Evolutionary conservation across 352 stramenopile species (phyloP).

Genomic region (Phytopythium vexans): DNA sequence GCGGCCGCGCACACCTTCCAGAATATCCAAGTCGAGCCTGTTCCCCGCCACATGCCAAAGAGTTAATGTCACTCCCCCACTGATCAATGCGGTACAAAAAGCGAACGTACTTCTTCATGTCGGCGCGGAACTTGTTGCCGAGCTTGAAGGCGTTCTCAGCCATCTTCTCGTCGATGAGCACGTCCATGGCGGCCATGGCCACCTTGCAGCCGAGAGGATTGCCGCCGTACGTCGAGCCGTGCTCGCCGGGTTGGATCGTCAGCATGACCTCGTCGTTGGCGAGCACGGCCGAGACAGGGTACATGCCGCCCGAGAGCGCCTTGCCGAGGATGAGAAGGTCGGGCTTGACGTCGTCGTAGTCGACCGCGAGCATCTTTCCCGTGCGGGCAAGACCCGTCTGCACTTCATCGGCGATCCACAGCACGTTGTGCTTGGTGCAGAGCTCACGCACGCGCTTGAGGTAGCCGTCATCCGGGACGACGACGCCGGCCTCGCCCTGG

Average conservation of each 20-base stretch:
- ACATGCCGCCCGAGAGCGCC: slow-evolving; percentile 96
- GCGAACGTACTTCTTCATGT: slow-evolving; percentile 71
- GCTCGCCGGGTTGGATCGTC: slow-evolving; percentile 96
- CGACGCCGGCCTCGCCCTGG: slow-evolving; percentile 98
- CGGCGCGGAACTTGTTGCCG: slow-evolving; percentile 91
- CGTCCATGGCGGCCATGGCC: slow-evolving; percentile 92
- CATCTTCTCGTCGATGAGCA: slow-evolving; percentile 95
- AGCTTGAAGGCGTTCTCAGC: slow-evolving; percentile 92
- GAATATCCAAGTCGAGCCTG: slow-evolving; percentile 58
- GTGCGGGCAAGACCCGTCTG: slow-evolving; percentile 96
- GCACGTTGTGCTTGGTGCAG: slow-evolving; percentile 97
- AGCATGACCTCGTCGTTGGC: slow-evolving; percentile 97
- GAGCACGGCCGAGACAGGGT: slow-evolving; percentile 97
- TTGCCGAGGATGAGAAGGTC: slow-evolving; percentile 97
- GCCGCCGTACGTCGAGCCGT: slow-evolving; percentile 97
- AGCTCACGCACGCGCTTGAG: slow-evolving; percentile 88
- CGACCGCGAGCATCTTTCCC: slow-evolving; percentile 94
- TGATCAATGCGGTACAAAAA: not conserved
- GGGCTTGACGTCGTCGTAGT: slow-evolving; percentile 97
- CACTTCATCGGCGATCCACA: slow-evolving; percentile 99
- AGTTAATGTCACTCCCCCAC: slow-evolving; percentile 4
- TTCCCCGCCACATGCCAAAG: slow-evolving; percentile 3
- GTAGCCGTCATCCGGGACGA: slow-evolving; percentile 97
- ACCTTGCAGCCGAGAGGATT: slow-evolving; percentile 97
- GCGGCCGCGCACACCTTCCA: slow-evolving; percentile 90